Conservation (phyloP, 2,329 filamentous ascomycete species). For the Botrytis tulipae region DNA sequence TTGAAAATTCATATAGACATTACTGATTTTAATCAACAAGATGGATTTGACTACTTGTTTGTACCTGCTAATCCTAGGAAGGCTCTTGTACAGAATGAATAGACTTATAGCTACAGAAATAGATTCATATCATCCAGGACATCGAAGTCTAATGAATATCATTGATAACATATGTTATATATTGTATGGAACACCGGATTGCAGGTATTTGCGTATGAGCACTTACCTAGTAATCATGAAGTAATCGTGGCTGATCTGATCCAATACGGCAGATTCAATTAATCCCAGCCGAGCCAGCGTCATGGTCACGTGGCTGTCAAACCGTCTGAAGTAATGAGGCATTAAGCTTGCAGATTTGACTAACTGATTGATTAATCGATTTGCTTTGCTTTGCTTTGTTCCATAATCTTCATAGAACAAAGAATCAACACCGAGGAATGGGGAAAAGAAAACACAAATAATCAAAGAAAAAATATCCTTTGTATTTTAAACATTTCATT, state of each 20-base stretch:
- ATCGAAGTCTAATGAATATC: not conserved
- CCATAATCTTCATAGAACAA: not conserved
- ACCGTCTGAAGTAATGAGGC: not conserved
- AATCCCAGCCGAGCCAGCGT: too few species aligned
- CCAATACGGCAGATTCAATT: too few species aligned
- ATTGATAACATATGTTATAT: fast-evolving
- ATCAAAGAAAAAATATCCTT: not conserved
- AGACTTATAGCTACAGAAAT: not conserved
- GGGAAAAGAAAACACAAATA: not conserved
- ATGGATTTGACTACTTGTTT: not conserved
- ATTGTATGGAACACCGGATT: too few species aligned
- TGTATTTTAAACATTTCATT: not conserved
- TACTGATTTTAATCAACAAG: not conserved
- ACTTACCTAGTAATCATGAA: not conserved
- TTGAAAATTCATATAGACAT: too few species aligned
- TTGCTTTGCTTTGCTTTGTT: not conserved
- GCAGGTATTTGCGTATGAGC: not conserved
- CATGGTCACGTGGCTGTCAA: not conserved
- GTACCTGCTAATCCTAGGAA: not conserved
- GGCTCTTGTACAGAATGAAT: not conserved
- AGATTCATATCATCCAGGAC: not conserved
- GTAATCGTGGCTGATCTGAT: not conserved
- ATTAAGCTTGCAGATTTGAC: constrained; percentile 2
- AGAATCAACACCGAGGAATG: not conserved
- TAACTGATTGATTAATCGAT: not conserved